Evolutionary conservation across 2,329 filamentous ascomycete species (phyloP).

Genomic region (Alternaria longipes): DNA sequence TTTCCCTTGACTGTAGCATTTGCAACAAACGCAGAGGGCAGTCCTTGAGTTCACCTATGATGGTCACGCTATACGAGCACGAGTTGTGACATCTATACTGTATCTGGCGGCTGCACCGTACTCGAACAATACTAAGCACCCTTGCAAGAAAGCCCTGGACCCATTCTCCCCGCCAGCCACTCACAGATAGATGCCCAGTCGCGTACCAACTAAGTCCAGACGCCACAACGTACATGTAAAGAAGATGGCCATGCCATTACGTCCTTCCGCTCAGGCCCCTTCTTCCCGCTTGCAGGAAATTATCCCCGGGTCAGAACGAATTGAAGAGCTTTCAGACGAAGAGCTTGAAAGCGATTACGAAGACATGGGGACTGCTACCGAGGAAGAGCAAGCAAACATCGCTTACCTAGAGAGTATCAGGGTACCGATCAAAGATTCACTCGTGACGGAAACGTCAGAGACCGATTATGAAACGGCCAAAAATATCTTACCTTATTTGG

Average conservation of each 20-base stretch:
- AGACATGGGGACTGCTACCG: slow-evolving; percentile 45
- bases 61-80: slow-evolving; percentile 1
- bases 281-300: slow-evolving; percentile 42
- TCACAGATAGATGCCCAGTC: slow-evolving; percentile 28
- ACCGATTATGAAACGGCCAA: slow-evolving; percentile 74
- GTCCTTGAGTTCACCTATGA: slow-evolving; percentile 1
- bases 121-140: slow-evolving; percentile 43
- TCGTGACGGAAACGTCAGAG: slow-evolving; percentile 73
- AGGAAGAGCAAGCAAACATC: slow-evolving; percentile 41
- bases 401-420: slow-evolving; percentile 42
- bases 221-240: slow-evolving; percentile 15
- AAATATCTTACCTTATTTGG: slow-evolving; percentile 74
- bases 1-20: slow-evolving; percentile 9
- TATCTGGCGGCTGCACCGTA: slow-evolving; percentile 16
- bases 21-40: slow-evolving; percentile 10
- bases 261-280: slow-evolving; percentile 29
- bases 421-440: slow-evolving; percentile 69
- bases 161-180: slow-evolving; percentile 39
- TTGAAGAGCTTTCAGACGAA: slow-evolving; percentile 50
- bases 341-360: slow-evolving; percentile 46
- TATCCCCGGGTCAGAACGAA: slow-evolving; percentile 33
- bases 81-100: slow-evolving; percentile 17
- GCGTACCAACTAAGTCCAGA: slow-evolving; percentile 12
- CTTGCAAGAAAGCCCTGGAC: slow-evolving; percentile 11
- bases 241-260: slow-evolving; percentile 39